Conservation (phyloP, 2,329 filamentous ascomycete species). For the Claviceps sp. region DNA sequence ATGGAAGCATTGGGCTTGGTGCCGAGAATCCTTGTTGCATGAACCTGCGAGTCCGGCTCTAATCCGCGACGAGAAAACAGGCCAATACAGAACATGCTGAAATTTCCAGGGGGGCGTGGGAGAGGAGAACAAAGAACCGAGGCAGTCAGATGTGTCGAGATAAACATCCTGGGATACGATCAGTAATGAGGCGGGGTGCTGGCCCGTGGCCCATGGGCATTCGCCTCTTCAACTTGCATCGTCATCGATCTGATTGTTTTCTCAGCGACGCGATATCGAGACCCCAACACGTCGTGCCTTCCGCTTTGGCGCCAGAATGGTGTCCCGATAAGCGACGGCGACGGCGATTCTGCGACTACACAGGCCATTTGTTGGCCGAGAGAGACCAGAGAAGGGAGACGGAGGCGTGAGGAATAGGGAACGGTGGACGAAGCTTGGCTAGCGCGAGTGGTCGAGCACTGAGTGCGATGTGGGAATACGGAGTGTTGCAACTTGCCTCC, state of each 20-base stretch:
- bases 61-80: not conserved
- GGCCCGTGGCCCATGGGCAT: not conserved
- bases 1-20: not conserved
- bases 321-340: not conserved
- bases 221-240: not conserved
- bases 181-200: not conserved
- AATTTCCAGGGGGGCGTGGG: not conserved
- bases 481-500: too few species aligned
- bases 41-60: not conserved
- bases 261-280: not conserved
- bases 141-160: not conserved
- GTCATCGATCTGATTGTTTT: not conserved
- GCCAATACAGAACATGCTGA: not conserved
- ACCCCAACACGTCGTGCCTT: not conserved
- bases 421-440: not conserved
- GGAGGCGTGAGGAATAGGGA: not conserved
- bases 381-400: not conserved
- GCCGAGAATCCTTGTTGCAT: not conserved
- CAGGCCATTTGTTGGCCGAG: not conserved
- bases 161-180: not conserved
- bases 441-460: not conserved
- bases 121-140: not conserved
- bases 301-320: not conserved
- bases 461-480: too few species aligned
- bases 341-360: not conserved